Evolutionary conservation across 2,329 filamentous ascomycete species (phyloP).

Genomic region (Fusarium proliferatum): DNA sequence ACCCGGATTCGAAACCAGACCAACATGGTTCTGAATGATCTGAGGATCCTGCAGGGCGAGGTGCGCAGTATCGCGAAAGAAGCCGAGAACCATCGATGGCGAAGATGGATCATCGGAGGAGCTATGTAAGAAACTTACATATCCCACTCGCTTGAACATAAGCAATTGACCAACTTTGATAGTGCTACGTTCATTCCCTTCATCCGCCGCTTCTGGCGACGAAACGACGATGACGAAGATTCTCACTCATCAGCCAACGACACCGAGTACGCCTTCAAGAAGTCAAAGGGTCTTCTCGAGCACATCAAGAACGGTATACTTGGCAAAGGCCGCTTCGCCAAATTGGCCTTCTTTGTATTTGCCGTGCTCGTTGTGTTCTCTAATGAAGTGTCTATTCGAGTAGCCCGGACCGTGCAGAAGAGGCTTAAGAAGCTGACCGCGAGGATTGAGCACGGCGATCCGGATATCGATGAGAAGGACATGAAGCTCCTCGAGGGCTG

Average conservation of each 20-base stretch:
- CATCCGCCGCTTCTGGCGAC: conserved; percentile 63
- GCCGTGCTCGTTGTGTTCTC: conserved; percentile 68
- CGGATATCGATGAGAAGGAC: conserved; percentile 60
- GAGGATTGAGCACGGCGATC: conserved; percentile 61
- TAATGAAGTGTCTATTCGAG: conserved; percentile 67
- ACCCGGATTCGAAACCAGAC: conserved; percentile 57
- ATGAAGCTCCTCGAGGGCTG: conserved; percentile 63
- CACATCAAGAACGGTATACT: conserved; percentile 60
- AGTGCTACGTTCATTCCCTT: conserved; percentile 64
- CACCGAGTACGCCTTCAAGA: conserved; percentile 68
- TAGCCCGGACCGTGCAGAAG: conserved; percentile 63
- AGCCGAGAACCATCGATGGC: conserved; percentile 63
- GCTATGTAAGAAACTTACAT: conserved; percentile 55
- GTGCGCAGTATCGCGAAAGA: conserved; percentile 56
- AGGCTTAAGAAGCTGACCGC: conserved; percentile 60
- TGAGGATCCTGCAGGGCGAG: conserved; percentile 57
- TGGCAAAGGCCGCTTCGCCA: conserved; percentile 59
- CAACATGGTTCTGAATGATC: conserved; percentile 55
- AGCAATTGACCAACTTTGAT: conserved; percentile 6
- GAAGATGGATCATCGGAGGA: conserved; percentile 63
- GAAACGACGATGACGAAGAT: conserved; percentile 53
- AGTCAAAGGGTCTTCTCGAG: conserved; percentile 61
- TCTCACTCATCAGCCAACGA: conserved; percentile 56
- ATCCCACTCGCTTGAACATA: neutral
- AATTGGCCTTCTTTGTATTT: conserved; percentile 65